phyloP scores from a whole-genome alignment of 768 basidiomycete species.

The Russula vinacea region DNA sequence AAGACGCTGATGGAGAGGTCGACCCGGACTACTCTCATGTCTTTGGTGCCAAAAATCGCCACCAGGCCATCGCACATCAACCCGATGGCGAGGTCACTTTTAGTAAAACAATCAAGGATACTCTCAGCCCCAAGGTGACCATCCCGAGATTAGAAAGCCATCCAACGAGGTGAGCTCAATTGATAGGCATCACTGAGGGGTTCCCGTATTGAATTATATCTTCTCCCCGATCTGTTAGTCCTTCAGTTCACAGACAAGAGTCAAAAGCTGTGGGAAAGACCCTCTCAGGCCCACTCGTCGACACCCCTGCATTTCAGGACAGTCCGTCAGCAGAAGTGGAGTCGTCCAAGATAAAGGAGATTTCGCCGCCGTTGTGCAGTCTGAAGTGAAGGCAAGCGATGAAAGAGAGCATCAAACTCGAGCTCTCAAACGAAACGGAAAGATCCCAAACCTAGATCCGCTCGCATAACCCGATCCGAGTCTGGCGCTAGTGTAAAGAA shows the following conservation, averaged over 20 bases:
- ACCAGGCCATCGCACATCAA: background rate
- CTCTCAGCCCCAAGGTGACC: background rate
- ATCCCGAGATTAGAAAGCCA: background rate
- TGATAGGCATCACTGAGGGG: too few relatives aligned
- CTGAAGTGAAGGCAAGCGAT: conserved; percentile 10
- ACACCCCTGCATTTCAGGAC: background rate
- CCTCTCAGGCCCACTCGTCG: background rate
- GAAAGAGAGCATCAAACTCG: background rate
- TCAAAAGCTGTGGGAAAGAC: background rate
- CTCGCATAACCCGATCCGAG: conserved; percentile 33
- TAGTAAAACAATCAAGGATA: conserved; percentile 4
- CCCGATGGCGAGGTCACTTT: conserved; percentile 1
- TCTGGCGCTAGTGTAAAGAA: conserved; percentile 21
- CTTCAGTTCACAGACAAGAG: background rate
- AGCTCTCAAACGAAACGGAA: conserved; percentile 34
- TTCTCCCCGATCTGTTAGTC: background rate
- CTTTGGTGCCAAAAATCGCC: background rate
- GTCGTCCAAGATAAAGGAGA: background rate
- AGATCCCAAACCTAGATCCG: conserved; percentile 17
- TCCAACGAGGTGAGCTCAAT: conserved; percentile 9
- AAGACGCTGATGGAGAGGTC: conserved; percentile 29
- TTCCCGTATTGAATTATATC: background rate
- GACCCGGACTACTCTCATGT: conserved; percentile 27
- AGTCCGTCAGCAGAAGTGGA: background rate
- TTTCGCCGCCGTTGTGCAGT: background rate